Evolutionary conservation across 1,284 basidiomycete species (phyloP).

Genomic region (Pseudozyma sp.): DNA sequence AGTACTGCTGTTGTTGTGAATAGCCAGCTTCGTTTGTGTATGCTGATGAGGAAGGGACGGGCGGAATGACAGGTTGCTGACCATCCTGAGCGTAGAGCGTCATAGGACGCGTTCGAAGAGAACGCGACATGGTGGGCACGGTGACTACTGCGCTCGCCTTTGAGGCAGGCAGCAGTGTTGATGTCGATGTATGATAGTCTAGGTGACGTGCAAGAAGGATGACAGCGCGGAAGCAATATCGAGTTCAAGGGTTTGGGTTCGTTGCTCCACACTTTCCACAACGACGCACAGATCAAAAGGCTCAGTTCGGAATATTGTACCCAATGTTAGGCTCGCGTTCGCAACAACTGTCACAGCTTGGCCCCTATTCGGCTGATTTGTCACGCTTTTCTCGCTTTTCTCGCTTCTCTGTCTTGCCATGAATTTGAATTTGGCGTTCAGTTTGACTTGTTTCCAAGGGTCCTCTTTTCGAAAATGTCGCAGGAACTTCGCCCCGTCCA

Average conservation of each 20-base stretch:
- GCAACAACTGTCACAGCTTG: no score
- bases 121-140: slow-evolving; percentile 58
- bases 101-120: slow-evolving; percentile 64
- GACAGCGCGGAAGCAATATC: neutral
- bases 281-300: slow-evolving; percentile 15
- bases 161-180: neutral
- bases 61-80: slow-evolving; percentile 27
- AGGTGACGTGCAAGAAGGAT: neutral
- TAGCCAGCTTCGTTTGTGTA: slow-evolving; percentile 12
- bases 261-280: slow-evolving; percentile 2
- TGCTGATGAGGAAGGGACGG: slow-evolving; percentile 18
- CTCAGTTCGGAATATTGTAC: neutral
- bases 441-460: neutral
- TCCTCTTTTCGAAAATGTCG: neutral
- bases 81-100: slow-evolving; percentile 63
- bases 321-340: neutral
- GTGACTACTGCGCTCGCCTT: neutral
- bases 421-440: neutral
- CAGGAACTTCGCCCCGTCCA: no score
- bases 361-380: no score
- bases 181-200: neutral
- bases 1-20: slow-evolving; percentile 8
- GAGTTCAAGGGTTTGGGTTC: no score
- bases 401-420: no score
- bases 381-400: no score